A percentile compares a stretch with the other conserved stretches of the same genome.
phyloP scores from a whole-genome alignment of 148 eudicot genomes.

The Rhododendron simsii region DNA sequence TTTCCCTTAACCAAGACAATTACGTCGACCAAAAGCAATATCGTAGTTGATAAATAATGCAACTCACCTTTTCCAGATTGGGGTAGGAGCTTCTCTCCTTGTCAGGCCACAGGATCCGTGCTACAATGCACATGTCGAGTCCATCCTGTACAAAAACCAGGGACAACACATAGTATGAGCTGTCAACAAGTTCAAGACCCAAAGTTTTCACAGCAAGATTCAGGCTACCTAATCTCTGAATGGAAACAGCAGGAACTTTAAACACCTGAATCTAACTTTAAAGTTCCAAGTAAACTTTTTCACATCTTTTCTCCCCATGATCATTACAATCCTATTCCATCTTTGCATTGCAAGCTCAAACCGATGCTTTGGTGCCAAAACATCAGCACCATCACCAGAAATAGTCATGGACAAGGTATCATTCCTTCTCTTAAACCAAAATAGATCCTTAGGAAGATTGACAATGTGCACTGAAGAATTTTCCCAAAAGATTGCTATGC shows the following conservation, averaged over 20 bases:
- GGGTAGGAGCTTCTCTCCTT: conserved; percentile 87
- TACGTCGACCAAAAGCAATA: not conserved
- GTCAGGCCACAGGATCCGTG: conserved; percentile 99
- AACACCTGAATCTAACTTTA: conserved; percentile 71
- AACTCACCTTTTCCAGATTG: conserved; percentile 78
- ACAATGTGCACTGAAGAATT: conserved; percentile 80
- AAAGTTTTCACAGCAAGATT: conserved; percentile 41
- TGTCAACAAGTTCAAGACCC: conserved; percentile 57
- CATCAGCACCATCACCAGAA: conserved; percentile 24
- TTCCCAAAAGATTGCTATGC: conserved; percentile 88
- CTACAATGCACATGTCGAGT: conserved; percentile 61
- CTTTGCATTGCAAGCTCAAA: conserved; percentile 46
- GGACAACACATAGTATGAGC: conserved; percentile 48
- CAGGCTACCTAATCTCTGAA: conserved; percentile 52
- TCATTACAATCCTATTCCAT: conserved; percentile 61
- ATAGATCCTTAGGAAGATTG: conserved; percentile 71
- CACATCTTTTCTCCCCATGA: conserved; percentile 48
- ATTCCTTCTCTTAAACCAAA: conserved; percentile 30
- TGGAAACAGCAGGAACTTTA: conserved; percentile 62
- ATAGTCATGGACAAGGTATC: conserved; percentile 14
- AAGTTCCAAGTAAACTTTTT: conserved; percentile 79
- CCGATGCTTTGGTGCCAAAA: conserved; percentile 27
- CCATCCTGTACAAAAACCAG: conserved; percentile 43
- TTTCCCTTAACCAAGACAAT: not conserved
- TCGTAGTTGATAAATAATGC: not conserved